phyloP scores from a whole-genome alignment of 139 green algal species.

The Picochlorum sp. region DNA sequence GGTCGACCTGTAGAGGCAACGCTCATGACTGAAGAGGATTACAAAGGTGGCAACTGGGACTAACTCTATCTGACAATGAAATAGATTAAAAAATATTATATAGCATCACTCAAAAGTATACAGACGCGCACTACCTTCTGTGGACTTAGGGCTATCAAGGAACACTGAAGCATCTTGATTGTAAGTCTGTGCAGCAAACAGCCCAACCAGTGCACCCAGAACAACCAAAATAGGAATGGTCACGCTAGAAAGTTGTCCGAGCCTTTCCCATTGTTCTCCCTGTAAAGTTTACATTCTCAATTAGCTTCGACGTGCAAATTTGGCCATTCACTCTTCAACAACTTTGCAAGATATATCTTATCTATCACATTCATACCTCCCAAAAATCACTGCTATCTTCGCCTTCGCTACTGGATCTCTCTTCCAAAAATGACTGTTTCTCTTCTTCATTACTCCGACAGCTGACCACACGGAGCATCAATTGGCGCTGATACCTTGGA shows the following conservation, averaged over 20 bases:
- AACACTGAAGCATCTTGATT: constrained; percentile 9
- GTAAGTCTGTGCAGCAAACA: constrained; percentile 6
- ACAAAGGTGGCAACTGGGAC: constrained; percentile 20
- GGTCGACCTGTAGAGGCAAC: constrained; percentile 61
- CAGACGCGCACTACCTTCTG: background rate
- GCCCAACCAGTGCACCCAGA: background rate
- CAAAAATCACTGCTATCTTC: constrained; percentile 7
- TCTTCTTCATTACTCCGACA: too few relatives aligned
- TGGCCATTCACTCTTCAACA: background rate
- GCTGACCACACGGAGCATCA: too few relatives aligned
- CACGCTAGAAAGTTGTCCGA: background rate
- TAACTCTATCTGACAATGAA: background rate
- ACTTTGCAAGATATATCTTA: background rate
- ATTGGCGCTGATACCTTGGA: too few relatives aligned
- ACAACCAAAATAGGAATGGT: constrained; percentile 1
- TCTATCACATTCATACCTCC: constrained; percentile 1
- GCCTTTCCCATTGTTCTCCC: constrained; percentile 3
- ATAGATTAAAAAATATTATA: too few relatives aligned
- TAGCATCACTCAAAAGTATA: background rate
- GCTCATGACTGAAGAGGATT: constrained; percentile 61
- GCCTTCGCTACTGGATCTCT: too few relatives aligned
- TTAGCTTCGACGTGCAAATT: too few relatives aligned
- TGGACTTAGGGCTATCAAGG: constrained; percentile 2
- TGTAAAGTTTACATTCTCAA: background rate
- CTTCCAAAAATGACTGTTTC: too few relatives aligned